These are phyloP conservation scores for Sporothrix luriei DNA, from an alignment of 2,329 filamentous ascomycete species.

Conservation along the genomic window DNA sequence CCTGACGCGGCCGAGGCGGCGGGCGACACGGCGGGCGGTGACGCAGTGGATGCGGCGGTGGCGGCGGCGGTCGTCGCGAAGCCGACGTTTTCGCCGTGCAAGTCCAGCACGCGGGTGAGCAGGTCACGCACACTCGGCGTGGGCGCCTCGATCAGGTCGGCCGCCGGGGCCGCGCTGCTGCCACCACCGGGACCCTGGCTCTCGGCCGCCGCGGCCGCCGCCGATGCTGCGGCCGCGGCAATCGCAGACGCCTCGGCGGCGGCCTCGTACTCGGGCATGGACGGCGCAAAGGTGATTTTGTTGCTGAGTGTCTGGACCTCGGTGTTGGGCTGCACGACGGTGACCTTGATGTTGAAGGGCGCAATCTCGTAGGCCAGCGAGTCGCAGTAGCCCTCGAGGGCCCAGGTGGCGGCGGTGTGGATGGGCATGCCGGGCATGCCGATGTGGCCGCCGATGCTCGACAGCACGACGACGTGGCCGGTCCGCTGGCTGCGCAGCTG, in stretches of 20 bases:
- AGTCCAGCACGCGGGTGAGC: slow-evolving; percentile 75
- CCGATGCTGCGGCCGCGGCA: slow-evolving; percentile 51
- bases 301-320: slow-evolving; percentile 88
- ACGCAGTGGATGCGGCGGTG: slow-evolving; percentile 37
- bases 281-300: slow-evolving; percentile 79
- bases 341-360: slow-evolving; percentile 95
- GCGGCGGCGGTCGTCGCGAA: slow-evolving; percentile 42
- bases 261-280: slow-evolving; percentile 56
- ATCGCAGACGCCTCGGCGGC: slow-evolving; percentile 59
- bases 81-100: slow-evolving; percentile 66
- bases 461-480: slow-evolving; percentile 87
- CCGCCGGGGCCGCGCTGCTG: too few species aligned
- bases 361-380: slow-evolving; percentile 94
- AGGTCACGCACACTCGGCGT: slow-evolving; percentile 84
- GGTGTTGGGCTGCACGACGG: slow-evolving; percentile 92
- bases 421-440: slow-evolving; percentile 89
- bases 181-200: not conserved
- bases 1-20: not conserved
- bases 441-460: slow-evolving; percentile 87
- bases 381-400: slow-evolving; percentile 93
- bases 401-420: slow-evolving; percentile 92
- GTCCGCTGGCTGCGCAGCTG: slow-evolving; percentile 76
- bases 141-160: slow-evolving; percentile 11
- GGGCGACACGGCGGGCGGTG: not conserved
- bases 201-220: not conserved